phyloP scores from a whole-genome alignment of 768 basidiomycete genomes.

The Hericium erinaceus region DNA sequence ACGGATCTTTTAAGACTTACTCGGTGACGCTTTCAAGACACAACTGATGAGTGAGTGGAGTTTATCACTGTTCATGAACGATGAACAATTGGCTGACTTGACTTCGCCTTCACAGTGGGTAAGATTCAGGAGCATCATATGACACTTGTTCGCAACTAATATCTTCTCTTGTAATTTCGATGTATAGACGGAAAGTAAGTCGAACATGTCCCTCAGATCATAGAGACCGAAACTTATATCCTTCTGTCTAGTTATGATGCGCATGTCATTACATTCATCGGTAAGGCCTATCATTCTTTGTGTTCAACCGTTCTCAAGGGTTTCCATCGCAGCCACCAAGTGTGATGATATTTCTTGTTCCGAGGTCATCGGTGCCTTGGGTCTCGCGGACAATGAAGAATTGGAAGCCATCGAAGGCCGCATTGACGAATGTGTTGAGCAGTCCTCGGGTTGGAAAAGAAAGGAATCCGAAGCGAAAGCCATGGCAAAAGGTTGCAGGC shows the following conservation, averaged over 20 bases:
- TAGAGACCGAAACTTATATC: too few relatives aligned
- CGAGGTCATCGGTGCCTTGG: constrained; percentile 42
- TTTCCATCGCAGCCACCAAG: constrained; percentile 37
- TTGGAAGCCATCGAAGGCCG: constrained; percentile 40
- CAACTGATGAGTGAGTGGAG: constrained; percentile 46
- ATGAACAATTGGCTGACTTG: not conserved
- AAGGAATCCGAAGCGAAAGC: constrained; percentile 32
- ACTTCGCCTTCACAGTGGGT: not conserved
- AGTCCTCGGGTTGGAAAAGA: constrained; percentile 30
- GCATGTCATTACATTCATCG: constrained; percentile 53
- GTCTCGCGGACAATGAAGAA: constrained; percentile 43
- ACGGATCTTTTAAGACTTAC: constrained; percentile 28
- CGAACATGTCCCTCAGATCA: not conserved
- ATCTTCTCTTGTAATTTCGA: not conserved
- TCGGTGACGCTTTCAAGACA: constrained; percentile 55
- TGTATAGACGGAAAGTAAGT: constrained; percentile 47
- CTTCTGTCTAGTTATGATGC: constrained; percentile 39
- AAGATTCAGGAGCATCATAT: not conserved
- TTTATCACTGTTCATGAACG: not conserved
- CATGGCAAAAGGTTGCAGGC: constrained; percentile 31
- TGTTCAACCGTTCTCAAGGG: not conserved
- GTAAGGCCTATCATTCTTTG: constrained; percentile 19
- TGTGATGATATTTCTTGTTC: constrained; percentile 56
- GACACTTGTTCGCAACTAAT: not conserved
- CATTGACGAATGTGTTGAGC: constrained; percentile 27